These are phyloP conservation scores for Theobroma grandiflorum DNA, from an alignment of 441 rosid genomes.

Conservation along the genomic window DNA sequence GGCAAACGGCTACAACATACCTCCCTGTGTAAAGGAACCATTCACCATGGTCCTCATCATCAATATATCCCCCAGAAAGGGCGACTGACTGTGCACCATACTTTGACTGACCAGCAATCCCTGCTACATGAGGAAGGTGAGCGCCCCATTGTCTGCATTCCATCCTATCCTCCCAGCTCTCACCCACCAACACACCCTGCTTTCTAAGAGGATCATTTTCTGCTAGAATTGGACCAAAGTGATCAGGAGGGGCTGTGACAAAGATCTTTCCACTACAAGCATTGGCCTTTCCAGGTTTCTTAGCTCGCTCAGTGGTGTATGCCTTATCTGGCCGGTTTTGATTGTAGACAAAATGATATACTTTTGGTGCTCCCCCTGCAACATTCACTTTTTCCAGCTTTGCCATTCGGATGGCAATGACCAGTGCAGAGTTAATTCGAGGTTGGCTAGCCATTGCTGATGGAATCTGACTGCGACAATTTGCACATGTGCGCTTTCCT, in stretches of 20 bases:
- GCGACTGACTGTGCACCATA: slow-evolving; percentile 88
- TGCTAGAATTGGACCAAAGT: slow-evolving; percentile 85
- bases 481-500: slow-evolving; percentile 64
- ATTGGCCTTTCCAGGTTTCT: slow-evolving; percentile 76
- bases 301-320: slow-evolving; percentile 77
- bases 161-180: slow-evolving; percentile 71
- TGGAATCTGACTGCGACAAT: slow-evolving; percentile 67
- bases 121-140: slow-evolving; percentile 81
- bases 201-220: slow-evolving; percentile 79
- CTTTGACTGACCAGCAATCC: slow-evolving; percentile 77
- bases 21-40: slow-evolving; percentile 95
- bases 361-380: slow-evolving; percentile 36
- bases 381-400: slow-evolving; percentile 44
- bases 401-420: slow-evolving; percentile 72
- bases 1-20: slow-evolving; percentile 39
- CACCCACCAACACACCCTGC: slow-evolving; percentile 85
- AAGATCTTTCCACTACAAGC: slow-evolving; percentile 82
- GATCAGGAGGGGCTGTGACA: slow-evolving; percentile 72
- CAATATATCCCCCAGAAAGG: slow-evolving; percentile 82
- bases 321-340: slow-evolving; percentile 79
- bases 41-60: slow-evolving; percentile 95
- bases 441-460: slow-evolving; percentile 57
- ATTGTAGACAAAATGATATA: slow-evolving; percentile 57
- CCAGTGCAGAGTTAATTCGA: slow-evolving; percentile 71
- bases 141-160: slow-evolving; percentile 87